Base-by-base conservation (phyloP, 2,329 filamentous ascomycete species). In the Trichoderma simmonsii region DNA sequence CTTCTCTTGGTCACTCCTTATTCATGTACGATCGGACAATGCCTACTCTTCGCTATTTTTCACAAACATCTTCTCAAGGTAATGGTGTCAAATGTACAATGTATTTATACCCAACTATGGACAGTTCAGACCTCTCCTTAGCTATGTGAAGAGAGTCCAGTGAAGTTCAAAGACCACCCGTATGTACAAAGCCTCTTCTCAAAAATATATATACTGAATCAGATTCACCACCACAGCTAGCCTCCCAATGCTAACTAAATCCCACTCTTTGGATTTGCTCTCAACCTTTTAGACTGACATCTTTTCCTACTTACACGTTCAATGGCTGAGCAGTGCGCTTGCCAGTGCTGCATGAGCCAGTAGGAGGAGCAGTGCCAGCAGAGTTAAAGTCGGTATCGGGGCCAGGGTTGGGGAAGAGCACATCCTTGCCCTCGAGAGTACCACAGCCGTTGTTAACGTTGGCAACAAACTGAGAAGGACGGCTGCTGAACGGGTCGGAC, bases 401-500 rank as follows among this genome's bases (percentile, higher is more conserved):
- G 15, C 91, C 91, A 1, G 90, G 88, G 39, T 87, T 78, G 12
- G 91, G 90, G 81, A 89, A 92, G 71, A 84, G 77, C 21, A 90
- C 84, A 71, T 91, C 87, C 57, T 83, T 77, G 24, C 82, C 81
- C 74, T 88, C 86, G 1, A 80, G 80, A 9, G 88, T 90, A 18
- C 78, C 81, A 80, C 90, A 92, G 32, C 80, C 83, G 43, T 87
- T 85, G 28, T 79, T 80, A 63, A 92, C 79, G 77, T 93, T 93
- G 78, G 89, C 91, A 51, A 89, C 83, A 78, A 92, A 92, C 79
- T 93, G 86, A 54, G 85, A 81, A 0, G 92, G 92, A 2, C 91
- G 88, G 57, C 80, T 78, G 71, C 83, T 82, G 79, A 92, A 89
- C 61, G 84, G 30, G 8, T 69, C 72, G 26, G 30, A 73, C 5